Percentiles rank a stretch among this genome's conserved stretches.
phyloP scores from a whole-genome alignment of 208 protist species.

The Leishmania major region DNA sequence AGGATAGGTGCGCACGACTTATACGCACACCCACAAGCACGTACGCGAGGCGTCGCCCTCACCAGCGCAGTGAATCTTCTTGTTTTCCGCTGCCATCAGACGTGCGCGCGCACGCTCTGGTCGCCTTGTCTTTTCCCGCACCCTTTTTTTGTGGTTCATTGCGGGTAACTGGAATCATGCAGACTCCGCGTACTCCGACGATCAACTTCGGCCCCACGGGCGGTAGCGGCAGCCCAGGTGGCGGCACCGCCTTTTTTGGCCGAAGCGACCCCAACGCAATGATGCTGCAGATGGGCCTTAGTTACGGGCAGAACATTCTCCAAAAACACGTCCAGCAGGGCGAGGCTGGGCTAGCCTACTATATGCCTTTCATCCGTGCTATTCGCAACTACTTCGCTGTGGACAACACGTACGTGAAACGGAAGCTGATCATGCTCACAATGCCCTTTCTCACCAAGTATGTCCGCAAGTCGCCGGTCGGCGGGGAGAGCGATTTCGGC shows the following conservation, averaged over 20 bases:
- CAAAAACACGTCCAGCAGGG: conserved; percentile 64
- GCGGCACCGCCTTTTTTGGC: conserved; percentile 15
- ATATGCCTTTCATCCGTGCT: conserved; percentile 59
- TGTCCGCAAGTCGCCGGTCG: conserved; percentile 8
- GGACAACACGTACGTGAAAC: conserved; percentile 78
- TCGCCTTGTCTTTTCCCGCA: conserved; percentile 17
- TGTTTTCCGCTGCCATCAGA: not conserved
- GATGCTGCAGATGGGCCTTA: conserved; percentile 79
- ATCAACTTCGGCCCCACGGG: conserved; percentile 29
- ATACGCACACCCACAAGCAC: not conserved
- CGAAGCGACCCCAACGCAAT: conserved; percentile 35
- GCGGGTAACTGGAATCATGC: not conserved
- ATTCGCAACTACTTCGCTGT: conserved; percentile 77
- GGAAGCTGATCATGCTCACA: conserved; percentile 71
- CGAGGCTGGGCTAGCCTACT: conserved; percentile 51
- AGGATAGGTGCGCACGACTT: not conserved
- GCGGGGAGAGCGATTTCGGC: conserved; percentile 24
- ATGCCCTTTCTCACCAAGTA: conserved; percentile 68
- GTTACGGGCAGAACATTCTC: conserved; percentile 77
- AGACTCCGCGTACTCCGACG: conserved; percentile 20
- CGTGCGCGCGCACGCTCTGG: not conserved
- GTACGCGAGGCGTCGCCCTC: not conserved
- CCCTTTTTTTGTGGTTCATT: conserved; percentile 10
- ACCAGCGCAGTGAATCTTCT: conserved; percentile 1
- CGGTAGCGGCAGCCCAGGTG: conserved; percentile 1